Base-by-base conservation (phyloP, 2,329 filamentous ascomycete genomes). In the Annulohypoxylon truncatum region DNA sequence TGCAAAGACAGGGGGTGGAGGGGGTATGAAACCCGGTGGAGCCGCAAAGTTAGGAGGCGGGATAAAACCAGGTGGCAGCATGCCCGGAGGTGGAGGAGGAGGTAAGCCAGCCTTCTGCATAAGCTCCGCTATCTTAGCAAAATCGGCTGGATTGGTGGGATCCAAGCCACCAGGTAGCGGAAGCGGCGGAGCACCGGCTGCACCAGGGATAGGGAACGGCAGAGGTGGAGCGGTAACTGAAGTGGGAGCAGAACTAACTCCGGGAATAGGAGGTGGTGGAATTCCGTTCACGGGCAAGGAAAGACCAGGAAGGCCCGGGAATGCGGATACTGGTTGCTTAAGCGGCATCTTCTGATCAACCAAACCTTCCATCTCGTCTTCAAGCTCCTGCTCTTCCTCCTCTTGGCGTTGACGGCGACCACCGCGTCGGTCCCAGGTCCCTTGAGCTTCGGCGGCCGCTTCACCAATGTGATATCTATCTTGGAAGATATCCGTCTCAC, bases 381-480 rank as follows among this genome's bases (percentile, higher is more conserved):
- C 93, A 64, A 92, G 84, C 78, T 98, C 94, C 76, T 95, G 92
- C 76, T 97, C 94, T 78, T 98, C 96, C 73, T 97, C 94, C 73
- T 97, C 94, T 70, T 94, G 91, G 72, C 92, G 87, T 78, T 96
- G 91, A 50, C 90, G 88, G 29, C 92, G 89, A 60, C 91, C 89
- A 62, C 92, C 90, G 38, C 92, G 90, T 28, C 92, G 89, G 76
- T 94, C 94, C 88, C 92, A 97, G 1, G 94, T 97, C n/a, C 96
- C 96, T 77, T 96, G 92, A 0, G 93, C 94, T 80, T 97, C 94
- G 24, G 95, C 95, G 0, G 94, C 94, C 6, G 92, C 90, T 79
- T 97, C 94, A 51, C 96, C 96, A 68, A 98, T 96, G 77, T 99
- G 96, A 78, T 96, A 97, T 63, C 94, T 89, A 80, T 99, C 96